Conservation (phyloP, 768 basidiomycete genomes). For the Mycena leptocephala region DNA sequence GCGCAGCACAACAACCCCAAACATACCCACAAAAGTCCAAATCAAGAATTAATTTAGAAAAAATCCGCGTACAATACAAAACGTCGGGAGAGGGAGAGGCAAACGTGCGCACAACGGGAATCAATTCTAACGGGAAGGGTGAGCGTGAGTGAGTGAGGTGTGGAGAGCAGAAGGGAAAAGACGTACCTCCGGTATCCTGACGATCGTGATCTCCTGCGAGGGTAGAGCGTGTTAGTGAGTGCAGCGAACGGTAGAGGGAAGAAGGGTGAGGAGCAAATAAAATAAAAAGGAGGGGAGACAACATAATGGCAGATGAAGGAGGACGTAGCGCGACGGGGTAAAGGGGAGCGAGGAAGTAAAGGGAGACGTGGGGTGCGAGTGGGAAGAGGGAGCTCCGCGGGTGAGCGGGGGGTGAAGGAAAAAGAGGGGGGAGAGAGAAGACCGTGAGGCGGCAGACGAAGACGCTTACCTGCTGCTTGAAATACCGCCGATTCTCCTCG, state of each 20-base stretch:
- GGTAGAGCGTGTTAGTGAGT: not conserved
- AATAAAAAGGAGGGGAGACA: not conserved
- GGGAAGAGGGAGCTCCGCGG: too few species aligned
- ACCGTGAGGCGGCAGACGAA: not conserved
- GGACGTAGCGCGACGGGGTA: too few species aligned
- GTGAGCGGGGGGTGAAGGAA: not conserved
- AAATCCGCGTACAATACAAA: constrained; percentile 30
- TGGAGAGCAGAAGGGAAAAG: not conserved
- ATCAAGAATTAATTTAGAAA: constrained; percentile 20
- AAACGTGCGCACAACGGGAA: not conserved
- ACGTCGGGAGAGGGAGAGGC: too few species aligned
- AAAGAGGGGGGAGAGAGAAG: not conserved
- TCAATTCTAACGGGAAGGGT: constrained; percentile 10
- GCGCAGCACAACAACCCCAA: not conserved
- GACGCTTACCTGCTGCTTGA: constrained; percentile 89
- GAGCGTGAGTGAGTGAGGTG: not conserved
- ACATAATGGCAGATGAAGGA: not conserved
- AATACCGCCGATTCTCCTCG: constrained; percentile 97
- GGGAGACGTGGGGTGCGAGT: too few species aligned
- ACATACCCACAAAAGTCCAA: not conserved
- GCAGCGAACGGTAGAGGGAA: not conserved
- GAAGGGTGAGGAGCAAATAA: not conserved
- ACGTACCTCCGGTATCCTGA: constrained; percentile 89
- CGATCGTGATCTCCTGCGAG: constrained; percentile 86
- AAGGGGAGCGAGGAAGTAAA: not conserved